These are phyloP conservation scores for Porodaedalea pini DNA, from an alignment of 1,284 basidiomycete genomes.

Conservation along the genomic window DNA sequence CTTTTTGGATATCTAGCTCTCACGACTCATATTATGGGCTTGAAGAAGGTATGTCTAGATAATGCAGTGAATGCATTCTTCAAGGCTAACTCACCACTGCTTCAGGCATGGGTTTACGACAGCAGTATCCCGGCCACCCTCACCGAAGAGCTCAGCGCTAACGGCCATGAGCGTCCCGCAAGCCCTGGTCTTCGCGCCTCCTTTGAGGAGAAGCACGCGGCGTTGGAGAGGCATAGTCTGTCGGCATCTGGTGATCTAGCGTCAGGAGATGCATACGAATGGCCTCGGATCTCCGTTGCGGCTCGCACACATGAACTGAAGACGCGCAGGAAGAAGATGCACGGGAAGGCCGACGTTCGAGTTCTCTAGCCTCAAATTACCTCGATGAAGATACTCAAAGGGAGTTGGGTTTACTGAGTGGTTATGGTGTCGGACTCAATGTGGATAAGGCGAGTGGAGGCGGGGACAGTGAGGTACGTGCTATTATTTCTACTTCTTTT, in stretches of 20 bases:
- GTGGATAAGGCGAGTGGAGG: not conserved
- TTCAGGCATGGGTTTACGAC: constrained; percentile 14
- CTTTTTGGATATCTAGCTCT: too few species aligned
- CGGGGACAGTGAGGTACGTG: constrained; percentile 4
- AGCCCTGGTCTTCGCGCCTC: not conserved
- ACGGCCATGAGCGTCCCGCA: not conserved
- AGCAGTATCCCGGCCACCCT: not conserved
- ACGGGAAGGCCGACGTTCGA: not conserved
- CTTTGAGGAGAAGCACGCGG: constrained; percentile 5
- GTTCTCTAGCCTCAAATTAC: not conserved
- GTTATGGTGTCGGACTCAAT: not conserved
- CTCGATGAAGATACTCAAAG: not conserved
- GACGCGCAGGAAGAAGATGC: constrained; percentile 3
- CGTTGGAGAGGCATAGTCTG: constrained; percentile 7
- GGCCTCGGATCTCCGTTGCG: constrained; percentile 9
- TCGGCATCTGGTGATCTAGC: constrained; percentile 13
- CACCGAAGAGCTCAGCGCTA: constrained; percentile 8
- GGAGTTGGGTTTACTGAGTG: not conserved
- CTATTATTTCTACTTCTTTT: not conserved
- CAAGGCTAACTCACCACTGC: not conserved
- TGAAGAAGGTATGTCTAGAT: constrained; percentile 6
- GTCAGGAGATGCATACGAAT: not conserved
- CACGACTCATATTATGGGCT: constrained; percentile 1
- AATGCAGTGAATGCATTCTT: not conserved
- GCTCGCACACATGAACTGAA: not conserved